Evolutionary conservation across 129 eudicot genomes (phyloP).

Genomic region (Pulicaria dysenterica): DNA sequence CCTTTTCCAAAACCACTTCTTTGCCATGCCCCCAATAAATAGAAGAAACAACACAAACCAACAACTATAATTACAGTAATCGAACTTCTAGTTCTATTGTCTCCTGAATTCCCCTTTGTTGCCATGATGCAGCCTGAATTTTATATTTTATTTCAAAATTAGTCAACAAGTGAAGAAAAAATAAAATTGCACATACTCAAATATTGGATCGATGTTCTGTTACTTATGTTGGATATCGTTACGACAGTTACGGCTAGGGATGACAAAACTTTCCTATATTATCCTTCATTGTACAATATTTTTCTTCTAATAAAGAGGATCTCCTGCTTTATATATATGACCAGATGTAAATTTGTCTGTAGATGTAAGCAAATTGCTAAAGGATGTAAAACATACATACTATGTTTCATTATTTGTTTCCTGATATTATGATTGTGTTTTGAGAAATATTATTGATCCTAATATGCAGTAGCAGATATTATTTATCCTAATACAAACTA

Average conservation of each 20-base stretch:
- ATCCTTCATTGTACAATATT: neutral
- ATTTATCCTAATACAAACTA: neutral
- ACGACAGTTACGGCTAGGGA: neutral
- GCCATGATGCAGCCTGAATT: slow-evolving; percentile 76
- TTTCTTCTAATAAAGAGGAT: no score
- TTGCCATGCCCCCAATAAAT: slow-evolving; percentile 97
- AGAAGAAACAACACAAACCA: slow-evolving; percentile 90
- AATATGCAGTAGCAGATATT: neutral
- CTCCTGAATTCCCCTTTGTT: slow-evolving; percentile 55
- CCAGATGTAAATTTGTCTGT: no score
- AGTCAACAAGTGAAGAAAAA: slow-evolving; percentile 16
- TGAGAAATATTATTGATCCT: neutral
- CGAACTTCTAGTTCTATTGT: slow-evolving; percentile 76
- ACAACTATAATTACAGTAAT: slow-evolving; percentile 72
- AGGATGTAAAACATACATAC: no score
- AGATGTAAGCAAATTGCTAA: no score
- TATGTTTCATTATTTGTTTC: no score
- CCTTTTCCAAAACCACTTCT: slow-evolving; percentile 98
- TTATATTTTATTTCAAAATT: slow-evolving; percentile 2
- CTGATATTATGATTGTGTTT: neutral
- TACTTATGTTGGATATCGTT: neutral
- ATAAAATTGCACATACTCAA: slow-evolving; percentile 17
- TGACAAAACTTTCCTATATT: neutral
- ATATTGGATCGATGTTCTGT: neutral
- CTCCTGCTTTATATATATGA: no score